These are phyloP conservation scores for Apophysomyces variabilis DNA, from an alignment of 371 early-diverging fungal species.

Conservation along the genomic window DNA sequence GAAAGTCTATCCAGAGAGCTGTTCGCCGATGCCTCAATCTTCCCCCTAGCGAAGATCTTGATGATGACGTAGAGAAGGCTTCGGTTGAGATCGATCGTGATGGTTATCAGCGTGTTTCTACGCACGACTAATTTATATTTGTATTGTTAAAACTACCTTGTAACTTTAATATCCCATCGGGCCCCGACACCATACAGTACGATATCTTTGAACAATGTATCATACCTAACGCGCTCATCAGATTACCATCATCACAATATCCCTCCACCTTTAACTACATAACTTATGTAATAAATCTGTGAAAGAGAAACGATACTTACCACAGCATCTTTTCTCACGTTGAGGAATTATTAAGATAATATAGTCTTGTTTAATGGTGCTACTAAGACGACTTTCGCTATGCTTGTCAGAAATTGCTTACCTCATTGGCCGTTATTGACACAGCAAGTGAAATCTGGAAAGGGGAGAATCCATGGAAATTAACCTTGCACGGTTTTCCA, in stretches of 20 bases:
- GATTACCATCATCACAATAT: neutral
- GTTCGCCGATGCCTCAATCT: conserved; percentile 21
- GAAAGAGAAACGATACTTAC: too few species aligned
- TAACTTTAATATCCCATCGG: neutral
- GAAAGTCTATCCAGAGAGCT: conserved; percentile 40
- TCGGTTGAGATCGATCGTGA: conserved; percentile 13
- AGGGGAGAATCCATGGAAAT: too few species aligned
- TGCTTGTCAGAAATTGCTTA: too few species aligned
- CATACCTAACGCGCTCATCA: neutral
- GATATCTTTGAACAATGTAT: neutral
- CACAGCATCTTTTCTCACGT: too few species aligned
- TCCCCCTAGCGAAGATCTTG: conserved; percentile 18
- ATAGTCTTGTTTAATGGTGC: too few species aligned
- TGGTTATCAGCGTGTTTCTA: conserved; percentile 16
- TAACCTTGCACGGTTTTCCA: too few species aligned
- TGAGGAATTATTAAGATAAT: too few species aligned
- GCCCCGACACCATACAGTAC: neutral
- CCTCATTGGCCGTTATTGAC: too few species aligned
- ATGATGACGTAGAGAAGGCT: conserved; percentile 31
- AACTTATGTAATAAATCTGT: too few species aligned
- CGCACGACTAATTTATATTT: conserved; percentile 10
- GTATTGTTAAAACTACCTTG: neutral
- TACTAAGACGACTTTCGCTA: too few species aligned
- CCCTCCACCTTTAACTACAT: too few species aligned
- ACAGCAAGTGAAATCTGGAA: too few species aligned